These are phyloP conservation scores for Pachysandra terminalis DNA, from an alignment of 164 flowering plant species.

Conservation along the genomic window DNA sequence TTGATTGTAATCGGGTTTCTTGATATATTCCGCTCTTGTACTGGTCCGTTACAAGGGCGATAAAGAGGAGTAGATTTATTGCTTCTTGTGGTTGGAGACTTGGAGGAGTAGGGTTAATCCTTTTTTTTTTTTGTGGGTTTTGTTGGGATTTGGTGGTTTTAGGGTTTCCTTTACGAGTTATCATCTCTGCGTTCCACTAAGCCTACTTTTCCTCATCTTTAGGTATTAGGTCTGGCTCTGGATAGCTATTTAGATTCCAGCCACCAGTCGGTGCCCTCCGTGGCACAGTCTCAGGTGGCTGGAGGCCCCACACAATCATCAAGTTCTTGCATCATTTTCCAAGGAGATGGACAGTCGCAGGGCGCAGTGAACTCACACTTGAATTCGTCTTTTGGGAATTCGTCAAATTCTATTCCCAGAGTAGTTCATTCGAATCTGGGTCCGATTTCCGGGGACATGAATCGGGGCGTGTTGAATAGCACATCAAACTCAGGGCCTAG, in stretches of 20 bases:
- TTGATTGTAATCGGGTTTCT: too few relatives aligned
- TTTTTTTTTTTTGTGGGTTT: not conserved
- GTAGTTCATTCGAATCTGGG: conserved; percentile 48
- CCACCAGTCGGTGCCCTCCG: conserved; percentile 58
- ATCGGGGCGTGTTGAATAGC: conserved; percentile 57
- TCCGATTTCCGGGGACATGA: conserved; percentile 69
- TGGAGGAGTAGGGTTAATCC: not conserved
- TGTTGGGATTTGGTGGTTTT: not conserved
- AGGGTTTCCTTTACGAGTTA: not conserved
- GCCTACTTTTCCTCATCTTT: not conserved
- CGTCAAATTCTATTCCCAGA: conserved; percentile 56
- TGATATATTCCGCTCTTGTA: too few relatives aligned
- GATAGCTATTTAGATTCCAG: conserved; percentile 61
- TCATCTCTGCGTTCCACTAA: not conserved
- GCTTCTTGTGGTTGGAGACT: not conserved
- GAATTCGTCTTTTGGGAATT: conserved; percentile 72
- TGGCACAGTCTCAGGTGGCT: conserved; percentile 79
- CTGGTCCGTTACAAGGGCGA: not conserved
- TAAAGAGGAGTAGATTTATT: not conserved
- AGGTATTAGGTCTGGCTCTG: conserved; percentile 44
- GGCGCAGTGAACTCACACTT: conserved; percentile 53
- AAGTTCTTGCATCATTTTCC: conserved; percentile 82
- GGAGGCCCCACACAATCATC: conserved; percentile 67
- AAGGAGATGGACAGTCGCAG: conserved; percentile 71
- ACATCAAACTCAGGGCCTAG: conserved; percentile 88